Evolutionary conservation across 768 basidiomycete genomes (phyloP), one percentile per base, ranked within the genome.

Genomic region (Lactarius akahatsu): DNA sequence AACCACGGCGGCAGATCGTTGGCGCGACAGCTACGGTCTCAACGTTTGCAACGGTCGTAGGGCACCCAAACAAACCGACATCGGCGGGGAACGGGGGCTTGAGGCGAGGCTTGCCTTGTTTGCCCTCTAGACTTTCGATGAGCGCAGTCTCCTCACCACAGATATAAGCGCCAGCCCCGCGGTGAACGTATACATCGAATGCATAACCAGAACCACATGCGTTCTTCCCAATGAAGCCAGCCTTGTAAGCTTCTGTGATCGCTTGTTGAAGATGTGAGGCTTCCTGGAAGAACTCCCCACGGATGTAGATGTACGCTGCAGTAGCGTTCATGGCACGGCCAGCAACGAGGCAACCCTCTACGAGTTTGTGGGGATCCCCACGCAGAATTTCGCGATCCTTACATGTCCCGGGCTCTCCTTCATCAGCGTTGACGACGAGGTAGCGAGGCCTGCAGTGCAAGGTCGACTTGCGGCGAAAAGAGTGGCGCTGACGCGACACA

Each of bases 61-160:
- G 96, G 76, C 94, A 97, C 0, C 96, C 96, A 73, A 99, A 99
- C 60, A 98, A 82, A 59, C 96, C 96, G 56, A 98, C 96, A 69
- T 98, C 96, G 62, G 96, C 96, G 4, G 96, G 96, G 87, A 98
- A 99, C 50, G 96, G 96, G 4, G 96, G 96, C 82, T 99, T 99
- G 70, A 99, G 82, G 59, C 96, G 85, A 0, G 96, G 96, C 76
- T 99, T 99, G 30, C 96, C 96, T 78, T 98, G 96, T 78, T 99
- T 99, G 13, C 96, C 96, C 78, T 98, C 96, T 60, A 99, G 77
- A 71, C 90, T 92, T 81, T 99, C 96, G 72, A 99, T 99, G 26
- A 99, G 81, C 3, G 96, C 96, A 0, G 96, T 98, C 78, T 99
- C 96, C 78, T 99, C 96, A 30, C 96, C 96, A 74, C 96, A 99